Conservation (phyloP, 139 green algal genomes). For the Coccomyxa sp. region DNA sequence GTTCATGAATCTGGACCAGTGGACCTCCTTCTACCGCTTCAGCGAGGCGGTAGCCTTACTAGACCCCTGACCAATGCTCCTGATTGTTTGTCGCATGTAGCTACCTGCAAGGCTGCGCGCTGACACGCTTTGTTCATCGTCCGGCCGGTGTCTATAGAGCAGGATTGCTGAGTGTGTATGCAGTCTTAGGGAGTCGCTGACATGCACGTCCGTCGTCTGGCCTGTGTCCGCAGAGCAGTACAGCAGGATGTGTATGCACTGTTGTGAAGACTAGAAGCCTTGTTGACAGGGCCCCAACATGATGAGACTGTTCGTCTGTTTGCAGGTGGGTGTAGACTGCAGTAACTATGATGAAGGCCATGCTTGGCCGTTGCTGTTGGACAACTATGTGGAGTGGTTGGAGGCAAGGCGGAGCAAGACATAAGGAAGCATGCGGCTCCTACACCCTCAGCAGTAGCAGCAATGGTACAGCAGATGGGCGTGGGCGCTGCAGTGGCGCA, state of each 20-base stretch:
- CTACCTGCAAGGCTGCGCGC: too few relatives aligned
- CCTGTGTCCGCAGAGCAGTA: background rate
- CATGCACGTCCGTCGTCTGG: background rate
- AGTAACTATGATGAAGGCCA: constrained; percentile 53
- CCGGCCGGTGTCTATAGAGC: background rate
- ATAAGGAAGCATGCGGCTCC: too few relatives aligned
- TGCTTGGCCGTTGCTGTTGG: constrained; percentile 61
- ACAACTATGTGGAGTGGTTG: constrained; percentile 63
- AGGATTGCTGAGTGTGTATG: background rate
- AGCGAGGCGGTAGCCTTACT: constrained; percentile 25
- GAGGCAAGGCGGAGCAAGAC: too few relatives aligned
- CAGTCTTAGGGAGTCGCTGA: too few relatives aligned
- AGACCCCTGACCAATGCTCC: background rate
- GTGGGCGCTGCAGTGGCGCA: too few relatives aligned
- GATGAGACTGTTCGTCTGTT: background rate
- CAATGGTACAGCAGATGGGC: background rate
- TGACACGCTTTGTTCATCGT: background rate
- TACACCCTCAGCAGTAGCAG: background rate
- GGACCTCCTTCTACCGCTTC: constrained; percentile 52
- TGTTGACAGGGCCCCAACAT: background rate
- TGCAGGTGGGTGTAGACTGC: constrained; percentile 37
- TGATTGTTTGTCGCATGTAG: background rate
- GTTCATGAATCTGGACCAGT: constrained; percentile 55
- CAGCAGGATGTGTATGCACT: background rate
- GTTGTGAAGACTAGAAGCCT: background rate